Base-by-base conservation (phyloP, 2,329 filamentous ascomycete genomes). In the Alternaria consortialis region DNA sequence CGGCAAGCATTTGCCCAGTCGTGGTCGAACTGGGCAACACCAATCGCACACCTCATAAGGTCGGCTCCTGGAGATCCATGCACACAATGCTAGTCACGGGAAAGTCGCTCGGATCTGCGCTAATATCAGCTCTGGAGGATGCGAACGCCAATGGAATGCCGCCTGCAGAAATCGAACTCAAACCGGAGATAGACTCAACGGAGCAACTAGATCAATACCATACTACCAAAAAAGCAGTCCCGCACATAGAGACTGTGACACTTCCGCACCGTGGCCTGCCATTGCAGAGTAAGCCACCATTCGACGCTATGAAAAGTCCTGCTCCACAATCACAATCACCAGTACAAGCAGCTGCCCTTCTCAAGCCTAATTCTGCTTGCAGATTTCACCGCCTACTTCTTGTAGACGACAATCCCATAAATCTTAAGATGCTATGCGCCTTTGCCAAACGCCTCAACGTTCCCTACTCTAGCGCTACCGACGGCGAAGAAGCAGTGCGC, bases 361-460 rank as follows among this genome's bases (percentile, higher is more conserved):
- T 43, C 27, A 23, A 36, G 12, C 36, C 20, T 20, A 20, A n/a
- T 7, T 25, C 27, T 12, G 13, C 23, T 5, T 62, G 37, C n/a
- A 52, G 60, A n/a, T 62, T 56, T 40, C 57, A 13, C 42, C 61
- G 65, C 17, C 58, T 78, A 12, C 70, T 80, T 2, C 66, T 79
- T 1, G 74, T 76, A 1, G 77, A 80, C 54, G 77, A 79, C 53
- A 80, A 80, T 42, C 42, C 66, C 2, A 70, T 79, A 34, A 80
- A 80, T 32, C 61, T 77, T 3, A 74, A 73, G 62, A 64, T 75
- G 34, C 61, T 75, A 3, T 63, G 56, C 11, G 67, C 72, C 0
- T 74, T 74, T 53, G 52, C 69, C 25, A 71, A 67, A 17, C 69
- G 68, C 29, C 55, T 64, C 13, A 56, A 58, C 4, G 50, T 68